phyloP scores from a whole-genome alignment of 495 filamentous ascomycete species.

The Tuber calosporum region DNA sequence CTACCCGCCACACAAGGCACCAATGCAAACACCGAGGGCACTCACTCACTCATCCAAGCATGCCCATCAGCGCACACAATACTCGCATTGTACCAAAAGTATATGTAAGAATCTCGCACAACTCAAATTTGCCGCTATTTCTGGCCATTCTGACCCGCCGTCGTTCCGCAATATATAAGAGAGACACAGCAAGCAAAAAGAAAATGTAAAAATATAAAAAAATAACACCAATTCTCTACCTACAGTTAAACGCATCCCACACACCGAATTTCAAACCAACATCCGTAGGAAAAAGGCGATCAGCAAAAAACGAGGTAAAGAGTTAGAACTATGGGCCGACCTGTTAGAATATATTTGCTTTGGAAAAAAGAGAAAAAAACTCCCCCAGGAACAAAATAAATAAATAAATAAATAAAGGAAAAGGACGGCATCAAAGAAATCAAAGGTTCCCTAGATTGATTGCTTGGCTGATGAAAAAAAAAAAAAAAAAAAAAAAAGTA shows the following conservation, averaged over 20 bases:
- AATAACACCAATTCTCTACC: conserved; percentile 24
- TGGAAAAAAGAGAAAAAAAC: conserved; percentile 12
- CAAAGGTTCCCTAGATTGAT: background rate
- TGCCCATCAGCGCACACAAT: background rate
- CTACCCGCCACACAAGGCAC: background rate
- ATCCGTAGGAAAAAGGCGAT: background rate
- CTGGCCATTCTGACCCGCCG: background rate
- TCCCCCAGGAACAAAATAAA: conserved; percentile 10
- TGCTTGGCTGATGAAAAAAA: conserved; percentile 11
- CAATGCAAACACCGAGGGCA: background rate
- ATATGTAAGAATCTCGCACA: background rate
- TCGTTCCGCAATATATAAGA: background rate
- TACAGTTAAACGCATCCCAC: conserved; percentile 11
- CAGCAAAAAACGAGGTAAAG: background rate
- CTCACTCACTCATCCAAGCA: background rate
- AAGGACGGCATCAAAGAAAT: conserved; percentile 7
- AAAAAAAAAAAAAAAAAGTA: conserved; percentile 18
- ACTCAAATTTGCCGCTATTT: background rate
- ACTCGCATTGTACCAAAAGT: background rate
- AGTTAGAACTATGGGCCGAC: conserved; percentile 1
- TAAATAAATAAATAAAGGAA: background rate
- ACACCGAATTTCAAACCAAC: background rate
- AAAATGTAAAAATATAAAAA: conserved; percentile 5
- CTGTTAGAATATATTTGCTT: background rate
- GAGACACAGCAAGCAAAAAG: conserved; percentile 8